These are phyloP conservation scores for Amylocarpus encephaloides DNA, from an alignment of 2,329 filamentous ascomycete species.

Conservation along the genomic window DNA sequence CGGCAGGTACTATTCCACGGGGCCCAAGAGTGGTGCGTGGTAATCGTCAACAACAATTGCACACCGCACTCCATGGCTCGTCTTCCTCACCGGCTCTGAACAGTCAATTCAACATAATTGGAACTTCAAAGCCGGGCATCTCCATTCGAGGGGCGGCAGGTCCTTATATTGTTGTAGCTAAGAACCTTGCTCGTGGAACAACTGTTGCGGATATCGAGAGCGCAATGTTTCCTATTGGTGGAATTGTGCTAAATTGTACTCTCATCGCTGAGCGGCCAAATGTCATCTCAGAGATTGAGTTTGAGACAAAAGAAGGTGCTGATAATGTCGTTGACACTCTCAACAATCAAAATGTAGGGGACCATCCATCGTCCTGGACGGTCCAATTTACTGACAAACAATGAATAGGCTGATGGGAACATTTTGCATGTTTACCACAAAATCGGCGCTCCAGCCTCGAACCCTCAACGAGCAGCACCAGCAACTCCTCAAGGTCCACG, in stretches of 20 bases:
- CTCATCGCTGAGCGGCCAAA: conserved; percentile 63
- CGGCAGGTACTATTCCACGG: conserved; percentile 34
- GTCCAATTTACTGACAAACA: background rate
- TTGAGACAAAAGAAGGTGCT: conserved; percentile 64
- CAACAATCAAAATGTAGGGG: conserved; percentile 67
- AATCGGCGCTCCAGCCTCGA: conserved; percentile 34
- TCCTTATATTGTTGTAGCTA: conserved; percentile 65
- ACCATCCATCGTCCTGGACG: background rate
- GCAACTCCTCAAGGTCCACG: conserved; percentile 27
- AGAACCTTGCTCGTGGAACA: conserved; percentile 77
- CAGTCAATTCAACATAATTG: conserved; percentile 31
- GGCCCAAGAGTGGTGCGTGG: conserved; percentile 23
- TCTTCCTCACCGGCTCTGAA: conserved; percentile 30
- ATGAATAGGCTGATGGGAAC: conserved; percentile 61
- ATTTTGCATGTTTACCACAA: conserved; percentile 69
- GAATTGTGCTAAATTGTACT: conserved; percentile 59
- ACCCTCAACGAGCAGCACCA: conserved; percentile 9
- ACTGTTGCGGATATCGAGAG: conserved; percentile 78
- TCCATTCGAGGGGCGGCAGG: conserved; percentile 69
- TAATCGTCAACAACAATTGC: conserved; percentile 26
- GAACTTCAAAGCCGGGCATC: conserved; percentile 44
- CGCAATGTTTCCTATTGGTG: conserved; percentile 70
- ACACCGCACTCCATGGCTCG: conserved; percentile 23
- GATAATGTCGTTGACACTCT: conserved; percentile 70
- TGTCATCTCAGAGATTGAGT: conserved; percentile 72